Evolutionary conservation across 2,329 filamentous ascomycete species (phyloP).

Genomic region (Madurella mycetomatis): DNA sequence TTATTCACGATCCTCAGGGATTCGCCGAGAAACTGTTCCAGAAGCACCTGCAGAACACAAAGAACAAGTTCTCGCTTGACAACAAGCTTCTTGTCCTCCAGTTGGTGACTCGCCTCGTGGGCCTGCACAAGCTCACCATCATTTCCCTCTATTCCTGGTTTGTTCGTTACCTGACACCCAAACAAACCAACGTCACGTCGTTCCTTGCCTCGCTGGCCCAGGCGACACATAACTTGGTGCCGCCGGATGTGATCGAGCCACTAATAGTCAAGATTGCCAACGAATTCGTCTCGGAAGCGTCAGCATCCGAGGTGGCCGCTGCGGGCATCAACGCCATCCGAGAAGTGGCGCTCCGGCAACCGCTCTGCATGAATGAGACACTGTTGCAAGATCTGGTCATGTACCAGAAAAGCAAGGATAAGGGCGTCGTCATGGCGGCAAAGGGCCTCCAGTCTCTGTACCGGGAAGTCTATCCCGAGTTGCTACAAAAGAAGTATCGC

Average conservation of each 20-base stretch:
- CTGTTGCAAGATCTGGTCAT: conserved; percentile 93
- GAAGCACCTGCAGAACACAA: conserved; percentile 84
- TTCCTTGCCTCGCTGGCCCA: conserved; percentile 91
- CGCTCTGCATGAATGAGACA: conserved; percentile 93
- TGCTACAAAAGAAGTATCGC: conserved; percentile 83
- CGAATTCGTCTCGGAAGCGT: conserved; percentile 94
- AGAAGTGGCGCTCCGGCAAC: conserved; percentile 88
- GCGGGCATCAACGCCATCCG: conserved; percentile 92
- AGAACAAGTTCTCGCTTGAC: conserved; percentile 79
- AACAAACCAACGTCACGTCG: conserved; percentile 87
- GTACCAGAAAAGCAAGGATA: conserved; percentile 96
- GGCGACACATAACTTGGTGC: conserved; percentile 84
- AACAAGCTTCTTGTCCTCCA: conserved; percentile 88
- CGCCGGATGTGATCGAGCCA: conserved; percentile 87
- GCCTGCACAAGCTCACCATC: conserved; percentile 86
- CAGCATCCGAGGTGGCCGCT: conserved; percentile 83
- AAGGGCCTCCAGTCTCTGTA: conserved; percentile 88
- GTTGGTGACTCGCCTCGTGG: conserved; percentile 83
- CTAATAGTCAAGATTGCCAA: conserved; percentile 94
- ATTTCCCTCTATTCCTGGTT: conserved; percentile 95
- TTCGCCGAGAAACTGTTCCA: conserved; percentile 87
- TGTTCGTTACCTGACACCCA: conserved; percentile 80
- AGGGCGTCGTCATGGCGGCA: conserved; percentile 98
- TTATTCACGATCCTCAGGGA: conserved; percentile 89
- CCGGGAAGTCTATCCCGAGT: conserved; percentile 82